Base-by-base conservation (phyloP, 192 early-diverging fungal genomes). In the Rhizophagus clarus region DNA sequence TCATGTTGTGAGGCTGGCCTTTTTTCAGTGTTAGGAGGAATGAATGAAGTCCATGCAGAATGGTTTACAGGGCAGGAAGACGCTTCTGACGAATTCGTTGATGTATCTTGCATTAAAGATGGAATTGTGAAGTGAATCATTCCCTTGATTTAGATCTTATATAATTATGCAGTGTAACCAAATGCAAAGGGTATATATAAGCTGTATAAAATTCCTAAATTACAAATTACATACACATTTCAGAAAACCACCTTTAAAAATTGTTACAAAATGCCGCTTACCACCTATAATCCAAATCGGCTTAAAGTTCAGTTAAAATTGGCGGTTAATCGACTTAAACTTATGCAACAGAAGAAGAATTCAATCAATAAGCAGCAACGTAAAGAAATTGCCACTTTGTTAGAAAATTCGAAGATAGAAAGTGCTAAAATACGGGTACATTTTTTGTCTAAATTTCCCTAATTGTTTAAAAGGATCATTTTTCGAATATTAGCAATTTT, bases 241-340 rank as follows among this genome's bases (percentile, higher is more conserved):
- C 37, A 37, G n/a, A n/a, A n/a, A n/a, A n/a, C 7, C 8, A 37
- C 37, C 8, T 37, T 37, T 37, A 37, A 40, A 40, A 40, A 40
- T 40, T 40, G 37, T 7, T 7, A 40, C 4, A 37, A 37, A 40
- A 40, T 40, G 37, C 37, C 37, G 37, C 37, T 40, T 40, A 7
- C 6, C 37, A 7, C 37, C 37, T 90, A 85, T 76, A 89, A 87
- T 77, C 86, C 89, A 3, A 83, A 87, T 14, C 85, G 90, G 56
- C 88, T 93, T 74, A 96, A 98, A 87, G 95, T 97, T 42, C 93
- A 96, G 81, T 88, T 99, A 32, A 97, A 95, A 83, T 89, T 99
- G 24, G 88, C 95, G 17, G 88, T 95, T 80, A 94, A 93, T 85
- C 88, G 96, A 40, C 91, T 99, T 15, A 94, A 93, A 85, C 90